These are phyloP conservation scores for Arxiozyma heterogenica DNA, from an alignment of 1,139 yeast species.

Conservation along the genomic window DNA sequence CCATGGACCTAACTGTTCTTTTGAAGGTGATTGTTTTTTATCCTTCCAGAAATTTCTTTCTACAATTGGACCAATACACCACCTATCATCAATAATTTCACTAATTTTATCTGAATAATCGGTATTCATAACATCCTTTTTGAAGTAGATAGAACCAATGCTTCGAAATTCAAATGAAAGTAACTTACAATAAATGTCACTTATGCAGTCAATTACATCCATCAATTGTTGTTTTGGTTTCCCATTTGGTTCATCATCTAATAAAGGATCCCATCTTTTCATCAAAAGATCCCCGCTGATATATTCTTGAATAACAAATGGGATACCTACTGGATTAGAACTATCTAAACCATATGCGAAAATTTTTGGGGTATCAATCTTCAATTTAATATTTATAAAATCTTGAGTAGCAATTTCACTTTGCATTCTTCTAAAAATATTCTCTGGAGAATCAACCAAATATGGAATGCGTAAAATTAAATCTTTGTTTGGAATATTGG, in stretches of 20 bases:
- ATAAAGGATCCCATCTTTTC: constrained; percentile 85
- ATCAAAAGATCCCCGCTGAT: constrained; percentile 73
- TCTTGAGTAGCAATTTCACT: constrained; percentile 94
- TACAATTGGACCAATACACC: constrained; percentile 86
- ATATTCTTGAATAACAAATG: constrained; percentile 73
- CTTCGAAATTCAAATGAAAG: constrained; percentile 51
- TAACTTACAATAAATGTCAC: constrained; percentile 49
- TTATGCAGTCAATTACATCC: constrained; percentile 51
- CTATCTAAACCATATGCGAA: constrained; percentile 60
- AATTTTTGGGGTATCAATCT: constrained; percentile 60
- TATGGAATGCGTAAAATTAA: constrained; percentile 82
- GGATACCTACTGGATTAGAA: constrained; percentile 55
- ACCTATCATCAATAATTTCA: constrained; percentile 42
- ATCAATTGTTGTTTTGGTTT: constrained; percentile 39
- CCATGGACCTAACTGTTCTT: constrained; percentile 65
- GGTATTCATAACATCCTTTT: constrained; percentile 5
- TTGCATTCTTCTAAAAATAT: constrained; percentile 58
- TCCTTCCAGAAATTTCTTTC: constrained; percentile 72
- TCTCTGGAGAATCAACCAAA: constrained; percentile 53
- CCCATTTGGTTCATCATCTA: constrained; percentile 38
- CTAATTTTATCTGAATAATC: not conserved
- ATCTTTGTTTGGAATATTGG: constrained; percentile 51
- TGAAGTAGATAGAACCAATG: constrained; percentile 75
- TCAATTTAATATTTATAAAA: constrained; percentile 45
- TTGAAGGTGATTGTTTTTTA: constrained; percentile 26